Evolutionary conservation across 2,329 filamentous ascomycete species (phyloP), one percentile per base, ranked within the genome.

Genomic region (Diplocarpon mali): DNA sequence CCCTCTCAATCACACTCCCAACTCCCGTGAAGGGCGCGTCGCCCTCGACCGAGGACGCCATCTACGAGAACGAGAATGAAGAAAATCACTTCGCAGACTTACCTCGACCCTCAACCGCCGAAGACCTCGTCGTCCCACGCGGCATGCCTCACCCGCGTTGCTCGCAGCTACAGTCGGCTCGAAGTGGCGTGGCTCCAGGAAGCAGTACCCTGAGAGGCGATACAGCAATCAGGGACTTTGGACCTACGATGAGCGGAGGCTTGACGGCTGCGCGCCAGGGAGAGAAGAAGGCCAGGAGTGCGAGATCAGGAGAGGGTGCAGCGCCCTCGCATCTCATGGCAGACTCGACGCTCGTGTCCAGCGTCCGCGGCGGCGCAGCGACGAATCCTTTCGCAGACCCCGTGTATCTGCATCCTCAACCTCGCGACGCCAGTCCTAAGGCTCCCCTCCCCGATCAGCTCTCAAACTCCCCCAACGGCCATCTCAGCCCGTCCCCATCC

Each of bases 311-410:
- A 7, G 27, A 11, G 12, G 37, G 41, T 15, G 31, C 41, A 12
- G 28, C 13, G 17, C 15, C 35, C 30, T 37, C 27, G 3, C 37
- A 34, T 8, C 36, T 30, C 2, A 20, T 16, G 20, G 37, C 41
- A 17, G 27, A 27, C 5, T 17, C 35, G 7, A 38, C 27, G n/a
- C 13, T 43, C 1, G 27, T 43, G 5, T 43, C 35, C 3, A 43
- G 34, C 14, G 20, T 9, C 11, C 6, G 37, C 14, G 41, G 28
- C n/a, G 34, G 15, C n/a, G 28, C 28, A 15, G 37, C 5, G 13
- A 12, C 27, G 15, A 43, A 38, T 13, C 35, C 41, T 10, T 43
- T 43, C 10, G 41, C 41, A 2, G 35, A 37, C 11, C 35, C 41
- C 3, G 13, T 15, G 29, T 14, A 12, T 32, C 11, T 32, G 30